phyloP scores from a whole-genome alignment of 768 basidiomycete genomes.

The Tulasnella sp. region DNA sequence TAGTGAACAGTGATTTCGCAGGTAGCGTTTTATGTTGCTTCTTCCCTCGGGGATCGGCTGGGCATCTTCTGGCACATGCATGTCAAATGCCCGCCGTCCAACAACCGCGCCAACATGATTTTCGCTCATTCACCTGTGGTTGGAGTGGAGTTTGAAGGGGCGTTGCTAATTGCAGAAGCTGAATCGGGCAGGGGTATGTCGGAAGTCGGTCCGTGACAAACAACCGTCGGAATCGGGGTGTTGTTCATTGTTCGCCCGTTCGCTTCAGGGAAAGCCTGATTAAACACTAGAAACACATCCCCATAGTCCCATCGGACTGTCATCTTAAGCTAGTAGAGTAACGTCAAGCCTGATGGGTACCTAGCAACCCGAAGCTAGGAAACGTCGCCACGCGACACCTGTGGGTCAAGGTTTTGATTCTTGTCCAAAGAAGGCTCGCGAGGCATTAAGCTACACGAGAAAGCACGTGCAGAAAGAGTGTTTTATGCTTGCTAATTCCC shows the following conservation, averaged over 20 bases:
- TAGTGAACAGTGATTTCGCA: background rate
- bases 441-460: background rate
- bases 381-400: background rate
- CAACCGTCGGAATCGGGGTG: background rate
- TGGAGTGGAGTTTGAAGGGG: background rate
- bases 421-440: background rate
- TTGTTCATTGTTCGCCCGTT: background rate
- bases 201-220: background rate
- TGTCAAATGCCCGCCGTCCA: background rate
- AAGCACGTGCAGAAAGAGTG: background rate
- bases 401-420: background rate
- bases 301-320: background rate
- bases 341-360: background rate
- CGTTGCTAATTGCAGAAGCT: background rate
- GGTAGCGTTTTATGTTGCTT: background rate
- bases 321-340: background rate
- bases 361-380: background rate
- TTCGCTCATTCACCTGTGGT: background rate
- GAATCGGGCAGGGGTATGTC: background rate
- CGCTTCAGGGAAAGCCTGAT: background rate
- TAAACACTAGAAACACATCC: background rate
- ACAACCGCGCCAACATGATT: background rate
- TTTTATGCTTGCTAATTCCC: too few relatives aligned
- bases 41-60: background rate
- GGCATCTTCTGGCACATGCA: background rate